Conservation (phyloP, 805 yeast species). For the Yamadazyma akitaensis region DNA sequence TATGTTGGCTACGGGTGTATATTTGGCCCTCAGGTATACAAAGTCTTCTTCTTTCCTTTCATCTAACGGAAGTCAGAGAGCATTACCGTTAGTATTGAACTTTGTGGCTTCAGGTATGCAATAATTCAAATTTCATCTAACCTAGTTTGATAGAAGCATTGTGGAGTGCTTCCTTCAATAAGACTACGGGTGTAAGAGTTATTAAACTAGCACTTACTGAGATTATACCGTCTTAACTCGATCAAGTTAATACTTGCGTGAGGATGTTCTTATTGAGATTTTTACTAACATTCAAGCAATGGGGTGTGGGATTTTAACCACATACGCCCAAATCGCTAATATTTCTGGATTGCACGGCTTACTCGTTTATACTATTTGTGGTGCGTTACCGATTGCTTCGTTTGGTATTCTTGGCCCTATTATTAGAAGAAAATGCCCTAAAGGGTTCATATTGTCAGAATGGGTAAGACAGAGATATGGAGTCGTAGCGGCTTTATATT, state of each 20-base stretch:
- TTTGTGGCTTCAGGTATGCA: slow-evolving; percentile 86
- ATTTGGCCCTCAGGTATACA: slow-evolving; percentile 54
- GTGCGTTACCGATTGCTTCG: slow-evolving; percentile 80
- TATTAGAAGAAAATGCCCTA: slow-evolving; percentile 74
- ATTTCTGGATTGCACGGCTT: slow-evolving; percentile 84
- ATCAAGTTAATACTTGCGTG: slow-evolving; percentile 45
- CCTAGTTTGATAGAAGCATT: neutral
- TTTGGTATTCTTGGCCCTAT: slow-evolving; percentile 82
- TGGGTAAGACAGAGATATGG: slow-evolving; percentile 92
- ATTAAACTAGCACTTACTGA: slow-evolving; percentile 22
- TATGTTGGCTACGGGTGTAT: slow-evolving; percentile 37
- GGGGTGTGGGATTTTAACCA: slow-evolving; percentile 86
- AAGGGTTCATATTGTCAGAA: slow-evolving; percentile 88
- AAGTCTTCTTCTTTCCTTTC: slow-evolving; percentile 60
- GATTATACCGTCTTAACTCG: slow-evolving; percentile 44
- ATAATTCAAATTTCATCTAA: neutral
- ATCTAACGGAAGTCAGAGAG: slow-evolving; percentile 77
- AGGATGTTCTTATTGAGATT: slow-evolving; percentile 29
- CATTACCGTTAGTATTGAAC: slow-evolving; percentile 78
- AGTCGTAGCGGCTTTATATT: slow-evolving; percentile 61
- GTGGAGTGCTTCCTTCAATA: slow-evolving; percentile 1
- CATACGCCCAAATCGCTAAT: slow-evolving; percentile 85
- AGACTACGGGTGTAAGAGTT: slow-evolving; percentile 15
- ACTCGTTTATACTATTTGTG: slow-evolving; percentile 72
- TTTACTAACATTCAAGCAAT: slow-evolving; percentile 45